These are phyloP conservation scores for Pneumocystis oryctolagi DNA, from an alignment of 1,139 yeast genomes.

Conservation along the genomic window DNA sequence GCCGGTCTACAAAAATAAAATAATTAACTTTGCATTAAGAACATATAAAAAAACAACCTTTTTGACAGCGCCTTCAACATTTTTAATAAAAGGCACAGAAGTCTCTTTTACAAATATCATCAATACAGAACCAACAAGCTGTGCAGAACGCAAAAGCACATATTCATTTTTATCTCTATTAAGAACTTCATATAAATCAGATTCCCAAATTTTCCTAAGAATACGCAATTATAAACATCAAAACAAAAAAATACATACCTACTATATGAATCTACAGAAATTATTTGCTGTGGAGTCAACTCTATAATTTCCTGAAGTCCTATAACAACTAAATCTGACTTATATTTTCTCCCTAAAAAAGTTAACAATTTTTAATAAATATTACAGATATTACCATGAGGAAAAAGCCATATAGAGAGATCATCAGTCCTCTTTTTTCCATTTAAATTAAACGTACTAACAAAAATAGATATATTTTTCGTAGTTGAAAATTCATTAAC, in stretches of 20 bases:
- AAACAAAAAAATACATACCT: constrained; percentile 24
- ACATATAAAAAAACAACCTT: constrained; percentile 25
- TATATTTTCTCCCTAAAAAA: constrained; percentile 27
- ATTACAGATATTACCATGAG: constrained; percentile 30
- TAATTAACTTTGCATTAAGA: background rate
- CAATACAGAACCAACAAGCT: constrained; percentile 81
- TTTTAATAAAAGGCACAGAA: constrained; percentile 48
- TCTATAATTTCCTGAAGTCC: constrained; percentile 92
- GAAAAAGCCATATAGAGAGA: constrained; percentile 68
- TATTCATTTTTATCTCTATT: constrained; percentile 39
- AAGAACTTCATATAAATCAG: constrained; percentile 42
- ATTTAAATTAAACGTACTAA: constrained; percentile 80
- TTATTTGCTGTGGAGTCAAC: constrained; percentile 76
- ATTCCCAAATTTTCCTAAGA: constrained; percentile 52
- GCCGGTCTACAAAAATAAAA: constrained; percentile 36
- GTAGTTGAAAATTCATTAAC: constrained; percentile 46
- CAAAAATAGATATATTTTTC: constrained; percentile 47
- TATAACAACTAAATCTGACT: constrained; percentile 53
- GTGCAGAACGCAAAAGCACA: constrained; percentile 67
- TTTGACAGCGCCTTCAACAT: constrained; percentile 64
- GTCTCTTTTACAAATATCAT: constrained; percentile 54
- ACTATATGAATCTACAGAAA: constrained; percentile 61
- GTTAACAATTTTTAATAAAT: background rate
- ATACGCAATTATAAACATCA: background rate
- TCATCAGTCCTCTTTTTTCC: constrained; percentile 41